A percentile compares a stretch with the other conserved stretches of the same genome.
These are phyloP conservation scores for Eucalyptus lansdowneana DNA, from an alignment of 345 rosid genomes.

Conservation along the genomic window DNA sequence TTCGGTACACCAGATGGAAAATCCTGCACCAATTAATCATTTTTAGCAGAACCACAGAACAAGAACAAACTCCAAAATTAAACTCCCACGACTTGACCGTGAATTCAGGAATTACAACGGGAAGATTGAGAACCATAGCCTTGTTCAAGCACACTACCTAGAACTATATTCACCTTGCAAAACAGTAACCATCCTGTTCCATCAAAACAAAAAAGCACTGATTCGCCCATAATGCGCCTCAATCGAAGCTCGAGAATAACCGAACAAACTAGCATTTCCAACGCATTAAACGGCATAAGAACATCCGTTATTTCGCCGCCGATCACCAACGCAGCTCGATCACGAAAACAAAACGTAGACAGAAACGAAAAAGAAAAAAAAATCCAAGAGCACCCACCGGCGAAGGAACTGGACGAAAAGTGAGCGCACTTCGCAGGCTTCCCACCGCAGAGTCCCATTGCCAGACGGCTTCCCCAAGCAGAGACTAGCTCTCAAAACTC, in stretches of 20 bases:
- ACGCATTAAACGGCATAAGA: background rate
- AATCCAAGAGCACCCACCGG: background rate
- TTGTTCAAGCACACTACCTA: background rate
- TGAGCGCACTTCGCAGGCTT: constrained; percentile 5
- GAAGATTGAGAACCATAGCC: background rate
- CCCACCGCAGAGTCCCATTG: constrained; percentile 5
- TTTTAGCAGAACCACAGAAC: background rate
- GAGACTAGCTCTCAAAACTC: background rate
- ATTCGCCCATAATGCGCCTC: background rate
- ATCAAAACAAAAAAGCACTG: background rate
- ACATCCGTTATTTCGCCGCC: background rate
- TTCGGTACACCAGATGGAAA: background rate
- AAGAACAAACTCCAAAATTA: background rate
- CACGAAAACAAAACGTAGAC: background rate
- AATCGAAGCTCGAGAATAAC: background rate
- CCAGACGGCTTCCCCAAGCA: background rate
- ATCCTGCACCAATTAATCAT: background rate
- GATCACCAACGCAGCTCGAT: background rate
- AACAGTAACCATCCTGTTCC: background rate
- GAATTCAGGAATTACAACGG: background rate
- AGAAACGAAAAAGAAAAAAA: background rate
- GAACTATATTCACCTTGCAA: background rate
- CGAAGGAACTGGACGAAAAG: background rate
- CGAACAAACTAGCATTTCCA: background rate
- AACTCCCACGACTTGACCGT: background rate